Evolutionary conservation across 2,329 filamentous ascomycete species (phyloP).

Genomic region (Stemphylium beticola): DNA sequence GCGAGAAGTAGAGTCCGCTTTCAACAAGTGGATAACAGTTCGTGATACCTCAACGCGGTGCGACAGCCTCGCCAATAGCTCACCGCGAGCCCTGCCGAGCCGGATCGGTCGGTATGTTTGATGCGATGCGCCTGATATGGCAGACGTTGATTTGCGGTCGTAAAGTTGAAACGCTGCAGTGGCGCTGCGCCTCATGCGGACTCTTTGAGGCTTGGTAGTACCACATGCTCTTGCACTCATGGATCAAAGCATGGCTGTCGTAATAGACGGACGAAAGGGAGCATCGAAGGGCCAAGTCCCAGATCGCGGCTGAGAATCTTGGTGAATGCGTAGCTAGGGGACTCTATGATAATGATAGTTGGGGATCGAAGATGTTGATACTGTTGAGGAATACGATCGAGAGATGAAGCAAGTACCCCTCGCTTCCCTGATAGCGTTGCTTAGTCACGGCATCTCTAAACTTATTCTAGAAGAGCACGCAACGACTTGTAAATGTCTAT

Average conservation of each 20-base stretch:
- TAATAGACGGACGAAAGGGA: conserved; percentile 8
- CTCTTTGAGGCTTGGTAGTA: conserved; percentile 4
- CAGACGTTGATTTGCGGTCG: background rate
- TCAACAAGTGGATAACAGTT: background rate
- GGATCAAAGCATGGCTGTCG: conserved; percentile 2
- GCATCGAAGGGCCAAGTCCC: conserved; percentile 2
- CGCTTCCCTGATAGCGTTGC: background rate
- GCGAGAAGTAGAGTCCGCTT: background rate
- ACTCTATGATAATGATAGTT: background rate
- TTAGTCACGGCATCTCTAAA: background rate
- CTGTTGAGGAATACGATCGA: background rate
- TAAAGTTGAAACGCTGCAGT: background rate
- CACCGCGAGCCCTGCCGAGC: background rate
- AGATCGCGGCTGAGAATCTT: background rate
- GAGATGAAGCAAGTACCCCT: background rate
- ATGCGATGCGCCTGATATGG: background rate
- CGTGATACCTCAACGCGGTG: background rate
- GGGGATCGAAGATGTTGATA: background rate
- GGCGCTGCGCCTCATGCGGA: conserved; percentile 1
- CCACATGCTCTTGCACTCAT: background rate
- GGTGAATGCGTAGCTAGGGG: background rate
- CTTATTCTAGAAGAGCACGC: background rate
- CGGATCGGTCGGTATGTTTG: conserved; percentile 4
- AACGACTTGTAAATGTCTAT: background rate
- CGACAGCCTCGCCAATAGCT: background rate